These are phyloP conservation scores for Luffa acutangula DNA, from an alignment of 306 rosid genomes.

Conservation along the genomic window DNA sequence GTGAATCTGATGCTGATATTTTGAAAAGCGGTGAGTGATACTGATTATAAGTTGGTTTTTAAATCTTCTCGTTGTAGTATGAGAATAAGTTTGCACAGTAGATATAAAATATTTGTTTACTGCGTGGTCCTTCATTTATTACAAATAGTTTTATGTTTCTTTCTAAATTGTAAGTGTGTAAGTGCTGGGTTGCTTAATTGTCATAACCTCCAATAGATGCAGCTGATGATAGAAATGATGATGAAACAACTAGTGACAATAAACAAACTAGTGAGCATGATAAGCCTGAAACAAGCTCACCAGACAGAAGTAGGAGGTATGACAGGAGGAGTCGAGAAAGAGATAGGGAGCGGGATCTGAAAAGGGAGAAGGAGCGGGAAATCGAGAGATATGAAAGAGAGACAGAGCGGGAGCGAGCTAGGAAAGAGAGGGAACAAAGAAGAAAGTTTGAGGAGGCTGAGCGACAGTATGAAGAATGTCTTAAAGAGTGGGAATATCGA, in stretches of 20 bases:
- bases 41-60: constrained; percentile 19
- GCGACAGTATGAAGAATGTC: constrained; percentile 70
- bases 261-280: constrained; percentile 61
- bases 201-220: constrained; percentile 35
- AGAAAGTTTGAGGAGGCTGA: constrained; percentile 85
- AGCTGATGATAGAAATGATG: constrained; percentile 61
- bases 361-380: constrained; percentile 89
- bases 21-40: constrained; percentile 53
- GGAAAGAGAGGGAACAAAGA: constrained; percentile 93
- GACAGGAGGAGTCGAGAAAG: constrained; percentile 83
- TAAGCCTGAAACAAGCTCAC: constrained; percentile 62
- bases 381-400: constrained; percentile 95
- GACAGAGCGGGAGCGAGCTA: constrained; percentile 85
- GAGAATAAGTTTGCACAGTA: neutral
- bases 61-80: neutral
- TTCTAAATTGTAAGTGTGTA: neutral
- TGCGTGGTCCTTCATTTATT: neutral
- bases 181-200: neutral
- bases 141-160: neutral
- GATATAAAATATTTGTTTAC: neutral
- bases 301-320: constrained; percentile 68
- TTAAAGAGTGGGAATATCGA: constrained; percentile 97
- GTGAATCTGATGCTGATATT: constrained; percentile 48
- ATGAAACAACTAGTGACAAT: constrained; percentile 48
- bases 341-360: constrained; percentile 78